Conservation (phyloP, 2,329 filamentous ascomycete genomes). For the Monosporascus sp. region DNA sequence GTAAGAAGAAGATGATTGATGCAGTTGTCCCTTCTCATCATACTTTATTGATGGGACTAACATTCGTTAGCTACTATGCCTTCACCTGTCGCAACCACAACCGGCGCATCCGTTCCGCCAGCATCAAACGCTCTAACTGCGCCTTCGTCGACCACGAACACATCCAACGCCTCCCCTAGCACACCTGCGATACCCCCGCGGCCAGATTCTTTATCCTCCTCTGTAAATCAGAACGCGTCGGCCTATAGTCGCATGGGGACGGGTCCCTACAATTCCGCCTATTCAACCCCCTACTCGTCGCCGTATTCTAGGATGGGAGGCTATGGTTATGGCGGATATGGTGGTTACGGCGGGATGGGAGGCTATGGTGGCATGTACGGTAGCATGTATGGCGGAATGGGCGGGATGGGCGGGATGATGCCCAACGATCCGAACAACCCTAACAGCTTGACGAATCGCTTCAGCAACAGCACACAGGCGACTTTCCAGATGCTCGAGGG, state of each 20-base stretch:
- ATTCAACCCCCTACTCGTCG: conserved; percentile 48
- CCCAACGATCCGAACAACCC: conserved; percentile 72
- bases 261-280: conserved; percentile 41
- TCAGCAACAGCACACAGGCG: conserved; percentile 89
- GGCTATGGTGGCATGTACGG: conserved; percentile 34
- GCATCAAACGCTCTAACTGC: conserved; percentile 35
- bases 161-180: conserved; percentile 28
- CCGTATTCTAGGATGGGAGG: conserved; percentile 29
- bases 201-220: conserved; percentile 69
- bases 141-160: conserved; percentile 30
- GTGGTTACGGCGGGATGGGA: conserved; percentile 42
- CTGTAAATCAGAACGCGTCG: conserved; percentile 84
- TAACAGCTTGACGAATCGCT: conserved; percentile 90
- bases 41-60: conserved; percentile 21
- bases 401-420: conserved; percentile 41
- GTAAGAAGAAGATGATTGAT: conserved; percentile 38
- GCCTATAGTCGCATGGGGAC: conserved; percentile 63
- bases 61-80: conserved; percentile 28
- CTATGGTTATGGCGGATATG: conserved; percentile 34
- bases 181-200: conserved; percentile 73
- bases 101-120: conserved; percentile 35
- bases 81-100: conserved; percentile 36
- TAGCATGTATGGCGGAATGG: conserved; percentile 30
- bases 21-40: conserved; percentile 6
- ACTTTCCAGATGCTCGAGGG: conserved; percentile 99